Evolutionary conservation across 768 basidiomycete species (phyloP).

Genomic region (Jaapia argillacea): DNA sequence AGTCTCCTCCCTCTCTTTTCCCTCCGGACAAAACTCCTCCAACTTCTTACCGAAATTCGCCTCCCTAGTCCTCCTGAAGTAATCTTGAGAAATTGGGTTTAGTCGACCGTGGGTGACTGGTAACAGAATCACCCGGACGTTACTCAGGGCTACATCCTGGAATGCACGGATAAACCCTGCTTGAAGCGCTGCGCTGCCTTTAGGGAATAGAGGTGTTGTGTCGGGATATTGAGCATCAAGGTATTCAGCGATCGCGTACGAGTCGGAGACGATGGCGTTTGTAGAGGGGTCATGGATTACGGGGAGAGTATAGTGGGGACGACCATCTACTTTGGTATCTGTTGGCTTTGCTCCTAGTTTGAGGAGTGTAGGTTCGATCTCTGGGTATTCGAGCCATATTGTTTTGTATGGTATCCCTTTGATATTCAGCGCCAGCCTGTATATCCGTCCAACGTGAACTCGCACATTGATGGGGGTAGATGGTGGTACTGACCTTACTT

Average conservation of each 20-base stretch:
- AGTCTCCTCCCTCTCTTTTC: constrained; percentile 15
- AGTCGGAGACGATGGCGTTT: constrained; percentile 18
- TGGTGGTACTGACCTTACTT: neutral
- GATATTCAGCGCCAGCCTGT: constrained; percentile 21
- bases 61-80: constrained; percentile 26
- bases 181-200: neutral
- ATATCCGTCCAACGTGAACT: neutral
- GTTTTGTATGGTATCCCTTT: constrained; percentile 24
- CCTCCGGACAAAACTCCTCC: constrained; percentile 23
- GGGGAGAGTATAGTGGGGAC: constrained; percentile 20
- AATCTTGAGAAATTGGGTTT: constrained; percentile 18
- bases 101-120: constrained; percentile 4
- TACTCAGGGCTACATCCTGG: neutral
- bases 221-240: constrained; percentile 25
- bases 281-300: constrained; percentile 23
- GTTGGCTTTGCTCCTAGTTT: constrained; percentile 16
- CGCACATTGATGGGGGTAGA: neutral
- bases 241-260: constrained; percentile 22
- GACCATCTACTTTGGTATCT: constrained; percentile 10
- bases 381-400: constrained; percentile 23
- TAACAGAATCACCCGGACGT: neutral
- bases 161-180: neutral
- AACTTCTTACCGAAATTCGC: constrained; percentile 21
- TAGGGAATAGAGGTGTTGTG: constrained; percentile 17
- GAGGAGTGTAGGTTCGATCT: constrained; percentile 17